phyloP scores from a whole-genome alignment of 2,329 filamentous ascomycete species.

The Rhynchosporium agropyri region DNA sequence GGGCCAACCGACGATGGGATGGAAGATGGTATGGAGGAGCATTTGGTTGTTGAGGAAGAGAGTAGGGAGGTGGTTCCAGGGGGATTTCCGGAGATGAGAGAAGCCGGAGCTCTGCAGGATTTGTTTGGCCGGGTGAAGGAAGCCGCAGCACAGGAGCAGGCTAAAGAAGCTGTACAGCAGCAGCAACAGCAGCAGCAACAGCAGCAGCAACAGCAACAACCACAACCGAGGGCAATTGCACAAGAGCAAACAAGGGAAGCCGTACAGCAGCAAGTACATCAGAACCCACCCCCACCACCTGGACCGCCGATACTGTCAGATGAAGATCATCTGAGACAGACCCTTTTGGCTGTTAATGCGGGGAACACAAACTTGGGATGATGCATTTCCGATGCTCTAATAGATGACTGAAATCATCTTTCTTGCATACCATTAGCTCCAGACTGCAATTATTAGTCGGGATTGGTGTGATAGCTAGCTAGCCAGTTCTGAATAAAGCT shows the following conservation, averaged over 20 bases:
- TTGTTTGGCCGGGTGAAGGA: no score
- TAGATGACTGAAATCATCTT: no score
- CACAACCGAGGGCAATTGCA: neutral
- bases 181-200: neutral
- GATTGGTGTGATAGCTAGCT: no score
- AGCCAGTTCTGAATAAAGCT: no score
- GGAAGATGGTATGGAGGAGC: constrained; percentile 23
- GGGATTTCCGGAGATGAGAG: no score
- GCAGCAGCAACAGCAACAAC: no score
- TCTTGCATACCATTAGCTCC: no score
- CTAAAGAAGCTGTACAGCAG: neutral
- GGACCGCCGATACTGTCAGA: constrained; percentile 2
- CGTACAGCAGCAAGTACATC: neutral
- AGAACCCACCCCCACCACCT: neutral
- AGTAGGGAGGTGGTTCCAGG: neutral
- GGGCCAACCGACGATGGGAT: constrained; percentile 13
- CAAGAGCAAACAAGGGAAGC: constrained; percentile 8
- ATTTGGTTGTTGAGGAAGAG: constrained; percentile 29
- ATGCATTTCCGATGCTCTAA: no score
- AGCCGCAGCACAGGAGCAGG: neutral
- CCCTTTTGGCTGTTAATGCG: constrained; percentile 18
- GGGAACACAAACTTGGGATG: neutral
- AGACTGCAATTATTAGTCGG: no score
- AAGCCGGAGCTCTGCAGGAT: no score
- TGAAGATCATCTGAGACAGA: constrained; percentile 14